Percentiles rank a stretch among this genome's conserved stretches.
These are phyloP conservation scores for Blastocystis sp. DNA, from an alignment of 352 stramenopile species.

Conservation along the genomic window DNA sequence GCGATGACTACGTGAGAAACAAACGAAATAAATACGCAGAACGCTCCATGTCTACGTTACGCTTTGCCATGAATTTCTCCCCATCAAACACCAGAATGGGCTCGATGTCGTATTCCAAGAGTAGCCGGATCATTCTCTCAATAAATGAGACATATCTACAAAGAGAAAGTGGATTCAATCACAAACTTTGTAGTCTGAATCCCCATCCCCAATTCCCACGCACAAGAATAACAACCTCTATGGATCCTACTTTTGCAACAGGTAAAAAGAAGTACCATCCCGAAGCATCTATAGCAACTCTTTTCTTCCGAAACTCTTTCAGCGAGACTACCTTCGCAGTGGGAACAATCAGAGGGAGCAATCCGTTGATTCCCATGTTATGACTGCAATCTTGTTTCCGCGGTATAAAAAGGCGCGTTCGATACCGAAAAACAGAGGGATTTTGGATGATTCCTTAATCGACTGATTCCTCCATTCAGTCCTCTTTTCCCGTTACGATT, in stretches of 20 bases:
- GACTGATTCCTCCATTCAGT: not conserved
- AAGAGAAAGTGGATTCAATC: slow-evolving; percentile 73
- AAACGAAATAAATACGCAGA: not conserved
- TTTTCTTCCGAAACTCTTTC: slow-evolving; percentile 67
- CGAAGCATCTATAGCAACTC: slow-evolving; percentile 61
- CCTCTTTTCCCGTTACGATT: not conserved
- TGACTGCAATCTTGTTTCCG: not conserved
- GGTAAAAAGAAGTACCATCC: not conserved
- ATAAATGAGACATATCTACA: slow-evolving; percentile 67
- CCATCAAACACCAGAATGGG: slow-evolving; percentile 86
- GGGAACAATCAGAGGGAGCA: slow-evolving; percentile 71
- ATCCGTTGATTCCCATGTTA: slow-evolving; percentile 70
- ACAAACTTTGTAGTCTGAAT: slow-evolving; percentile 69
- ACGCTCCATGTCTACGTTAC: slow-evolving; percentile 62
- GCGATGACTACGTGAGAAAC: not conserved
- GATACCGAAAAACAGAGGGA: not conserved
- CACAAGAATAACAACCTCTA: slow-evolving; percentile 79
- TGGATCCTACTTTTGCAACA: slow-evolving; percentile 71
- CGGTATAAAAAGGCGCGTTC: not conserved
- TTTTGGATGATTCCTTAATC: not conserved
- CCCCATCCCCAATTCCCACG: slow-evolving; percentile 73
- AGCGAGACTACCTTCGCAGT: slow-evolving; percentile 73
- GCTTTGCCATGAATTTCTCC: slow-evolving; percentile 77
- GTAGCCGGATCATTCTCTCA: slow-evolving; percentile 64
- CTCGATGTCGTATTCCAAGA: slow-evolving; percentile 74